Conservation (phyloP, 345 rosid species). For the Boechera divaricarpa region DNA sequence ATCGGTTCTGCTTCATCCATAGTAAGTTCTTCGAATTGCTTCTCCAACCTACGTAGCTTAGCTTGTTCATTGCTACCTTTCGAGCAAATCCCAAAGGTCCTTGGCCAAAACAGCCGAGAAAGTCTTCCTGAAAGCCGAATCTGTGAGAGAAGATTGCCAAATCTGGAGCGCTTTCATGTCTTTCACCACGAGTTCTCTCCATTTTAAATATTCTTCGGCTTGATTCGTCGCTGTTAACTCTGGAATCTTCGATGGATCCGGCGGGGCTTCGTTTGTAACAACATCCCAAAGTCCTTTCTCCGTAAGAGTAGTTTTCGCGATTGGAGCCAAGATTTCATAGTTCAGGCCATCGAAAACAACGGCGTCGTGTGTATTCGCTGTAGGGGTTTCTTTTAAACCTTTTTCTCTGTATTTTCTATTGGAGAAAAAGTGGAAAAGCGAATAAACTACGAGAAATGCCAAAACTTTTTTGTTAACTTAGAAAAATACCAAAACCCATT, state of each 20-base stretch:
- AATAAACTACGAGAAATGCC: no score
- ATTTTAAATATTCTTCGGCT: background rate
- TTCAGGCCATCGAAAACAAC: background rate
- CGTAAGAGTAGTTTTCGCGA: background rate
- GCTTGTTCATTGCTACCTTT: background rate
- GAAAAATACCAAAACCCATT: no score
- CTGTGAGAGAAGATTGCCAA: background rate
- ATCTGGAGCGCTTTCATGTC: background rate
- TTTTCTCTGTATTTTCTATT: no score
- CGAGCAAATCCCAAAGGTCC: background rate
- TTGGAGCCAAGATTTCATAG: background rate
- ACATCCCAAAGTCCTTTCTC: conserved; percentile 3
- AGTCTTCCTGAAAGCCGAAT: background rate
- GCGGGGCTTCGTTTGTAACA: background rate
- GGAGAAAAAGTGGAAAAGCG: no score
- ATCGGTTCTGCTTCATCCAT: background rate
- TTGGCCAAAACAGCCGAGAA: background rate
- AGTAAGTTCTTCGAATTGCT: background rate
- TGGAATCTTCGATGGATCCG: background rate
- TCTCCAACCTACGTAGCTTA: background rate
- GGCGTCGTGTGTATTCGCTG: background rate
- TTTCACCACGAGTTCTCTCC: background rate
- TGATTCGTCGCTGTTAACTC: background rate
- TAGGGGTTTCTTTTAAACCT: no score
- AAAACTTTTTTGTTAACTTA: no score